Evolutionary conservation across 1,284 basidiomycete genomes (phyloP).

Genomic region (Fomitiporia mediterranea): DNA sequence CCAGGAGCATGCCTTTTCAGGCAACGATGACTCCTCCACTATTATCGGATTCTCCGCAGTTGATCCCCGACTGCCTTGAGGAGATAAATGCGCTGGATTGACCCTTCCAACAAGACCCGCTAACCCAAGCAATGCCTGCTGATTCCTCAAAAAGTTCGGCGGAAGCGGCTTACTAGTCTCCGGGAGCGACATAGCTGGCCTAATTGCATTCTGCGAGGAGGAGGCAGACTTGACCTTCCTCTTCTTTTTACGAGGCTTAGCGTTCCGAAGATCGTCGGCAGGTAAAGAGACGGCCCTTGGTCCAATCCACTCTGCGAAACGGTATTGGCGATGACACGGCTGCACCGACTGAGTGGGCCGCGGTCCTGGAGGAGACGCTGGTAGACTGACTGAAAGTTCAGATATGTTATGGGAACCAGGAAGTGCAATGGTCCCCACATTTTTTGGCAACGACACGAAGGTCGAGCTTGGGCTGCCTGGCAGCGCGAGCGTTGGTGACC

Average conservation of each 20-base stretch:
- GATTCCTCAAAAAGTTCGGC: constrained; percentile 67
- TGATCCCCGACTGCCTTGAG: constrained; percentile 42
- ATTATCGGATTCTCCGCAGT: constrained; percentile 62
- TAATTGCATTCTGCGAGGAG: constrained; percentile 33
- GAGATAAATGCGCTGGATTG: constrained; percentile 48
- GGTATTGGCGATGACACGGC: constrained; percentile 29
- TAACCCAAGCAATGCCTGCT: constrained; percentile 61
- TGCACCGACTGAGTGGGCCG: constrained; percentile 27
- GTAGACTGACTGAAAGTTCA: constrained; percentile 73
- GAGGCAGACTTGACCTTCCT: constrained; percentile 31
- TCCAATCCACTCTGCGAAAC: not conserved
- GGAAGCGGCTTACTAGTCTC: constrained; percentile 55
- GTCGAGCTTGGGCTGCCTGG: constrained; percentile 40
- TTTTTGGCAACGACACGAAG: constrained; percentile 49
- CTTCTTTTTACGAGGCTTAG: constrained; percentile 26
- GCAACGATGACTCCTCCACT: constrained; percentile 49
- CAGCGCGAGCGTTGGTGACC: constrained; percentile 60
- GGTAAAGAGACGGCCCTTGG: not conserved
- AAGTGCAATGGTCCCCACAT: constrained; percentile 94
- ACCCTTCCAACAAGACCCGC: constrained; percentile 65
- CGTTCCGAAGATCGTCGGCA: not conserved
- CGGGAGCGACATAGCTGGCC: constrained; percentile 53
- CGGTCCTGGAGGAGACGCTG: constrained; percentile 57
- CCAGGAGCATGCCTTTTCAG: constrained; percentile 23
- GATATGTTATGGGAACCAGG: constrained; percentile 83